Evolutionary conservation across 192 early-diverging fungal genomes (phyloP).

Genomic region (Phlyctochytrium planicorne): DNA sequence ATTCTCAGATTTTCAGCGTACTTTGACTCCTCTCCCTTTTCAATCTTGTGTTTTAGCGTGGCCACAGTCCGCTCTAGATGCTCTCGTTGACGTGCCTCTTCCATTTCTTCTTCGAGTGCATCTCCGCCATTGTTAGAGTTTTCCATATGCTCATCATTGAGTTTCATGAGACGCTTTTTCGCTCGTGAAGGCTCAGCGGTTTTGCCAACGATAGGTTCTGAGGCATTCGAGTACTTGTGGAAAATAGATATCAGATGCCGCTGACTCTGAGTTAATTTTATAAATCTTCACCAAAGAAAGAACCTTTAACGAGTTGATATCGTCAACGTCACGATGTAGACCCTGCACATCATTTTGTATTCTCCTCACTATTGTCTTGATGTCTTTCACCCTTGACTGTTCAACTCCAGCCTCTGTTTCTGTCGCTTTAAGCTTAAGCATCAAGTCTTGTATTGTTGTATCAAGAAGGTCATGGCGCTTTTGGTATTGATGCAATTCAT

Average conservation of each 20-base stretch:
- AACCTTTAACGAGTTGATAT: constrained; percentile 40
- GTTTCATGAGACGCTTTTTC: not conserved
- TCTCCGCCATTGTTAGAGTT: not conserved
- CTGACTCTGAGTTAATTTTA: not conserved
- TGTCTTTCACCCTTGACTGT: constrained; percentile 23
- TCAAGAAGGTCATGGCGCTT: constrained; percentile 41
- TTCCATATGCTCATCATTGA: not conserved
- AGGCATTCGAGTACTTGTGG: constrained; percentile 28
- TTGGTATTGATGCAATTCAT: constrained; percentile 48
- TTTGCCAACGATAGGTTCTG: constrained; percentile 7
- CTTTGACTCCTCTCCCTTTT: constrained; percentile 39
- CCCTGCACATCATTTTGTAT: constrained; percentile 43
- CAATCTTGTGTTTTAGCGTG: constrained; percentile 35
- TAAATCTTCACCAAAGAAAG: not conserved
- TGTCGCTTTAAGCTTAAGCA: constrained; percentile 45
- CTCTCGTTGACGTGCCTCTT: constrained; percentile 45
- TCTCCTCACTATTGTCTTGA: constrained; percentile 24
- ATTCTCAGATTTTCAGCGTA: constrained; percentile 41
- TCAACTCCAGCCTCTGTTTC: constrained; percentile 33
- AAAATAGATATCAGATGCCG: constrained; percentile 17
- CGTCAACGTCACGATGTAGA: constrained; percentile 22
- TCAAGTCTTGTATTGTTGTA: constrained; percentile 41
- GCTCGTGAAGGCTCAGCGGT: not conserved
- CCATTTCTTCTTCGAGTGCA: constrained; percentile 31
- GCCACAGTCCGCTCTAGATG: constrained; percentile 49